Conservation (phyloP, 2,329 filamentous ascomycete genomes). For the Beauveria varroae region DNA sequence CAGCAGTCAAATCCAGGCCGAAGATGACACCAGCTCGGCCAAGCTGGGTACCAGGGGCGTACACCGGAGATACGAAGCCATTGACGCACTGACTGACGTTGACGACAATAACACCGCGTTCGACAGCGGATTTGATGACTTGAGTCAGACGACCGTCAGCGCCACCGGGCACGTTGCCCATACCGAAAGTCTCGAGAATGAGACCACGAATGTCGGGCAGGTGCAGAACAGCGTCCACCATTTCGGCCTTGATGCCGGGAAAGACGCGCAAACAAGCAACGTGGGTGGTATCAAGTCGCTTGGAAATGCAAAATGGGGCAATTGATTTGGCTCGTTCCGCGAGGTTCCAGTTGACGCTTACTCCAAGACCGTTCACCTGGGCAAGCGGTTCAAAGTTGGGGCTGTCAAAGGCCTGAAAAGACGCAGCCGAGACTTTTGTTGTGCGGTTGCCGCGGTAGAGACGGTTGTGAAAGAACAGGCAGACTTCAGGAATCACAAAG, state of each 20-base stretch:
- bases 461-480: slow-evolving; percentile 87
- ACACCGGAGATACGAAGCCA: slow-evolving; percentile 70
- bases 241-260: slow-evolving; percentile 86
- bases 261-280: slow-evolving; percentile 87
- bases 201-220: slow-evolving; percentile 72
- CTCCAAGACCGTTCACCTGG: slow-evolving; percentile 70
- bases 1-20: slow-evolving; percentile 80
- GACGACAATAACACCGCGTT: slow-evolving; percentile 76
- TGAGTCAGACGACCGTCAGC: slow-evolving; percentile 71
- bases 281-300: slow-evolving; percentile 74
- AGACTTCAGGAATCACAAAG: slow-evolving; percentile 88
- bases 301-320: slow-evolving; percentile 65
- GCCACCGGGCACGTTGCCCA: slow-evolving; percentile 82
- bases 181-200: slow-evolving; percentile 86
- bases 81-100: slow-evolving; percentile 86
- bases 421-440: slow-evolving; percentile 79
- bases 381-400: slow-evolving; percentile 82
- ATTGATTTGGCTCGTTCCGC: slow-evolving; percentile 68
- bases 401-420: slow-evolving; percentile 80
- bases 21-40: slow-evolving; percentile 82
- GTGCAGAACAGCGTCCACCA: slow-evolving; percentile 77
- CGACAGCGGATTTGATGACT: slow-evolving; percentile 69
- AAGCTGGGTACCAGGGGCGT: slow-evolving; percentile 68
- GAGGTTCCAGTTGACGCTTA: slow-evolving; percentile 72
- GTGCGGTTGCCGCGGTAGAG: slow-evolving; percentile 83